A percentile compares a stretch with the other conserved stretches of the same genome.
Conservation (phyloP, 2,329 filamentous ascomycete genomes). For the Ceratocystiopsis minuta region DNA sequence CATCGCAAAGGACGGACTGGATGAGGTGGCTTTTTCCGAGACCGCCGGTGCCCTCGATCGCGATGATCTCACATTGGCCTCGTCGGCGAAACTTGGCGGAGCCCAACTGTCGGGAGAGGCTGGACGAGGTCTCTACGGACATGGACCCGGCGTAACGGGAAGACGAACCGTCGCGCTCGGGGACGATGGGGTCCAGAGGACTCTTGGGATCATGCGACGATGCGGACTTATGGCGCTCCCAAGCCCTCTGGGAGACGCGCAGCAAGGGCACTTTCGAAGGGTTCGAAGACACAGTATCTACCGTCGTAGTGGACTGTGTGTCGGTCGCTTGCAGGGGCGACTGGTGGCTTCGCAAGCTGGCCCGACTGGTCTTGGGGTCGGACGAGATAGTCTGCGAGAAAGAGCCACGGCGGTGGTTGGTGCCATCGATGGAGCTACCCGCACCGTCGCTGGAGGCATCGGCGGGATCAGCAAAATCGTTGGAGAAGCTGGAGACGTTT, state of each 20-base stretch:
- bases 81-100: constrained; percentile 40
- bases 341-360: constrained; percentile 15
- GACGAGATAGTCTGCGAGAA: constrained; percentile 26
- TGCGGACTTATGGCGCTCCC: constrained; percentile 36
- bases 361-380: constrained; percentile 21
- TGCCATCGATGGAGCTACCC: constrained; percentile 37
- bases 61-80: constrained; percentile 45
- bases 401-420: constrained; percentile 29
- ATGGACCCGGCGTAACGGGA: constrained; percentile 20
- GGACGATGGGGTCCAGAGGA: constrained; percentile 24
- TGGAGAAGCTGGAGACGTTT: constrained; percentile 35
- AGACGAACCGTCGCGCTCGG: constrained; percentile 23
- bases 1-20: constrained; percentile 43
- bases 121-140: constrained; percentile 26
- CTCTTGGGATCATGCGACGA: constrained; percentile 30
- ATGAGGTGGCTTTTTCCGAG: constrained; percentile 49
- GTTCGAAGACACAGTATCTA: constrained; percentile 30
- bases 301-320: constrained; percentile 25
- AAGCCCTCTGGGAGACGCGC: constrained; percentile 23
- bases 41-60: constrained; percentile 42
- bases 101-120: constrained; percentile 34
- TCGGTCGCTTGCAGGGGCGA: constrained; percentile 23
- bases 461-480: constrained; percentile 27
- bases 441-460: constrained; percentile 40
- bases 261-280: constrained; percentile 20